phyloP scores from a whole-genome alignment of 768 basidiomycete genomes.

The Nidula microcarpa region DNA sequence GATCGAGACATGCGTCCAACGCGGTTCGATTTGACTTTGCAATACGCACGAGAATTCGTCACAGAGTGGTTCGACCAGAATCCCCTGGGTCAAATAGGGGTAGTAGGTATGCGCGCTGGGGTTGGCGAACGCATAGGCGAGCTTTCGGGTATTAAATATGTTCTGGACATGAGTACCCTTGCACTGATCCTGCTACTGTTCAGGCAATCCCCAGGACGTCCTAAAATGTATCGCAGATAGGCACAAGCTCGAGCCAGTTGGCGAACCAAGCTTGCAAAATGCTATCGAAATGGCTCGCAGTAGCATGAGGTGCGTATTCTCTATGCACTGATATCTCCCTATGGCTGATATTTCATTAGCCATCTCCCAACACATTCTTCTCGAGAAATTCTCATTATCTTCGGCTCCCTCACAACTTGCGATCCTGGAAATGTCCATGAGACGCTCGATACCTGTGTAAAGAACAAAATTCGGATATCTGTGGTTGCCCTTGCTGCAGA shows the following conservation, averaged over 20 bases:
- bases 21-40: conserved; percentile 85
- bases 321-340: neutral
- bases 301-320: conserved; percentile 75
- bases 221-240: conserved; percentile 81
- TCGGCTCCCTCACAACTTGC: conserved; percentile 93
- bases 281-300: conserved; percentile 95
- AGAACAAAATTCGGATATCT: conserved; percentile 84
- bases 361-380: conserved; percentile 98
- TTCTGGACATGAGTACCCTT: neutral
- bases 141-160: conserved; percentile 69
- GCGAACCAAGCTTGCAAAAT: conserved; percentile 96
- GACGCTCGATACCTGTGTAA: conserved; percentile 81
- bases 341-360: conserved; percentile 35
- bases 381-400: conserved; percentile 90
- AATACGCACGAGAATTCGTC: conserved; percentile 90
- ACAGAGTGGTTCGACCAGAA: conserved; percentile 99
- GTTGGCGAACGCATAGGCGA: conserved; percentile 87
- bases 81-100: conserved; percentile 92
- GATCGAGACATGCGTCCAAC: conserved; percentile 97
- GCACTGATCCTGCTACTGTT: conserved; percentile 2
- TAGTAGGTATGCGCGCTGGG: conserved; percentile 90
- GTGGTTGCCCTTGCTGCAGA: conserved; percentile 95
- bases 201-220: conserved; percentile 97
- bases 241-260: conserved; percentile 82
- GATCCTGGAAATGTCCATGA: conserved; percentile 97